A percentile compares a stretch with the other conserved stretches of the same genome.
These are phyloP conservation scores for Tetrahymena malaccensis DNA, from an alignment of 73 alveolate species.

Conservation along the genomic window DNA sequence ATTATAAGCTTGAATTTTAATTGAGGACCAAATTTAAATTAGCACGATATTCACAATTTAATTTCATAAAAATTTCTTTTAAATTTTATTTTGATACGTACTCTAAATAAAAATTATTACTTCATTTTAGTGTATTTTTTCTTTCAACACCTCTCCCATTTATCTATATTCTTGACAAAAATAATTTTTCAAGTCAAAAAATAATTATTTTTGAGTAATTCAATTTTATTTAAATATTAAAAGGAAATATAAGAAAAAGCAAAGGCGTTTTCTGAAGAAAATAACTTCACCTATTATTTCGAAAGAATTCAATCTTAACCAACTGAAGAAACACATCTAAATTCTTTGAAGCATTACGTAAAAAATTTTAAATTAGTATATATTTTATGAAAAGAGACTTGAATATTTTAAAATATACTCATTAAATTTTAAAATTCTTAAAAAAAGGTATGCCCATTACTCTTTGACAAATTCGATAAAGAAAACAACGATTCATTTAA, in stretches of 20 bases:
- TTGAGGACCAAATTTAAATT: not conserved
- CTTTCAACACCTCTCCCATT: not conserved
- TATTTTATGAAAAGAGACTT: too few relatives aligned
- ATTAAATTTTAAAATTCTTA: not conserved
- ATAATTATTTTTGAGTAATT: not conserved
- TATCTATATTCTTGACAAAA: too few relatives aligned
- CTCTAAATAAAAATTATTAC: not conserved
- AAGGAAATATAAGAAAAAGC: not conserved
- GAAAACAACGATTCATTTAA: not conserved
- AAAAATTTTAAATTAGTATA: not conserved
- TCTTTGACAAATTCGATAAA: not conserved
- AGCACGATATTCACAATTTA: not conserved
- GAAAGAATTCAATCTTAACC: not conserved
- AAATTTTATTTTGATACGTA: not conserved
- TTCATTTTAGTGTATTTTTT: not conserved
- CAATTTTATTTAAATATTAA: not conserved
- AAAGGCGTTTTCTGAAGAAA: not conserved
- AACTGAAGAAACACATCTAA: not conserved
- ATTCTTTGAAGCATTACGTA: not conserved
- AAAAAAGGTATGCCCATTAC: not conserved
- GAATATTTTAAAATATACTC: not conserved
- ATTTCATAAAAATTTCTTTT: not conserved
- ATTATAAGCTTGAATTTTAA: not conserved
- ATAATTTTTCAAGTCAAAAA: too few relatives aligned
- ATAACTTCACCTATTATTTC: not conserved